These are phyloP conservation scores for Glycyrrhiza uralensis DNA, from an alignment of 306 rosid species.

Conservation along the genomic window DNA sequence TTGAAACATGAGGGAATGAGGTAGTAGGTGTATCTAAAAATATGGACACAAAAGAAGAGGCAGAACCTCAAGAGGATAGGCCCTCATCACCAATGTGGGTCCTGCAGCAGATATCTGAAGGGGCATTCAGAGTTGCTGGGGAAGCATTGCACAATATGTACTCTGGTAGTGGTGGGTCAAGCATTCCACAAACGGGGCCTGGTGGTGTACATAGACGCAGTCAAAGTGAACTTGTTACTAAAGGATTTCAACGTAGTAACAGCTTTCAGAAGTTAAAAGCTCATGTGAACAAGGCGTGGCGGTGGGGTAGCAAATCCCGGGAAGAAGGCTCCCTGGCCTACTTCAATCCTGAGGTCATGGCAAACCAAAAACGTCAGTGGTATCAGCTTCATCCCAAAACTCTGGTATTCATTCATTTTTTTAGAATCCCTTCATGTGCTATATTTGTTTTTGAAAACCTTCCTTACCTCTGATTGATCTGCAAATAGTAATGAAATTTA, in stretches of 20 bases:
- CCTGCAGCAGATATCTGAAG: slow-evolving; percentile 68
- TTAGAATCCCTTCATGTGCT: slow-evolving; percentile 7
- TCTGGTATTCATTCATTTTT: slow-evolving; percentile 56
- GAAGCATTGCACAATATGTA: slow-evolving; percentile 53
- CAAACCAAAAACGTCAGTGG: slow-evolving; percentile 97
- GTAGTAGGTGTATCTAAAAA: background rate
- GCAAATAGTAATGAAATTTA: background rate
- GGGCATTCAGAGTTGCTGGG: slow-evolving; percentile 62
- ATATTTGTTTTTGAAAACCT: background rate
- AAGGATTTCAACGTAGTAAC: slow-evolving; percentile 39
- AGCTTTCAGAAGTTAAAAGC: slow-evolving; percentile 66
- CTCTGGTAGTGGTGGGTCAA: slow-evolving; percentile 28
- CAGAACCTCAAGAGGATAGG: slow-evolving; percentile 45
- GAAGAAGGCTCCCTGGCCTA: slow-evolving; percentile 33
- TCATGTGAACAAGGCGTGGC: slow-evolving; percentile 71
- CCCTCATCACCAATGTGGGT: slow-evolving; percentile 44
- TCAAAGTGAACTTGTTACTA: slow-evolving; percentile 55
- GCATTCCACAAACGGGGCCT: slow-evolving; percentile 32
- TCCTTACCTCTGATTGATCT: slow-evolving; percentile 11
- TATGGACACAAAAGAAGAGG: slow-evolving; percentile 61
- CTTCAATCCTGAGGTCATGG: slow-evolving; percentile 87
- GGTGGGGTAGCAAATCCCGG: slow-evolving; percentile 48
- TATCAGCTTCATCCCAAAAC: slow-evolving; percentile 83
- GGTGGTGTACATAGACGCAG: slow-evolving; percentile 51
- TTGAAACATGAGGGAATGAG: slow-evolving; percentile 41